Evolutionary conservation across 108 stramenopile species (phyloP).

Genomic region (Aurantiochytrium sp.): DNA sequence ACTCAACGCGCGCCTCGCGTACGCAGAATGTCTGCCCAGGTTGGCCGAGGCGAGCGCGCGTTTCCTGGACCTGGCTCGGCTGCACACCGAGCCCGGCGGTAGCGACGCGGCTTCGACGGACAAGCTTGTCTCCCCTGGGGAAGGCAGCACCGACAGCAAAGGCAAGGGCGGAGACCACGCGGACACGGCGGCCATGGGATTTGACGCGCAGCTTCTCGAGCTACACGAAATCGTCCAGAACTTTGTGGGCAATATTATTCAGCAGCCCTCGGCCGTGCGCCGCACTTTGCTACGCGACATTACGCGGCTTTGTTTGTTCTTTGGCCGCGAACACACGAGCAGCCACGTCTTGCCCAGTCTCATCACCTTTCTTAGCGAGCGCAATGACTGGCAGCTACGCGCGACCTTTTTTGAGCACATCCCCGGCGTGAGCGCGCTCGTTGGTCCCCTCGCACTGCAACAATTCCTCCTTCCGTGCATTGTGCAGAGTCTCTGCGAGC

Average conservation of each 20-base stretch:
- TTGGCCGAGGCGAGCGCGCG: conserved; percentile 76
- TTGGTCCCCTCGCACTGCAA: conserved; percentile 80
- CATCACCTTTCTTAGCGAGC: conserved; percentile 84
- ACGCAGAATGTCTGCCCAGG: conserved; percentile 71
- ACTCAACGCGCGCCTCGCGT: conserved; percentile 74
- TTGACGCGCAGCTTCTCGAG: conserved; percentile 67
- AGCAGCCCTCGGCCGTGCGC: conserved; percentile 67
- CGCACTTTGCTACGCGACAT: conserved; percentile 74
- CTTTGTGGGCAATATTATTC: conserved; percentile 78
- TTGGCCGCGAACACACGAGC: conserved; percentile 77
- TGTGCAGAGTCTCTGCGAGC: conserved; percentile 83
- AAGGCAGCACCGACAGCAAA: too few species aligned
- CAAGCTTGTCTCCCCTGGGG: too few species aligned
- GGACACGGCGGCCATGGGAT: conserved; percentile 45
- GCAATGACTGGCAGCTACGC: conserved; percentile 80
- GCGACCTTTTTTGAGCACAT: conserved; percentile 78
- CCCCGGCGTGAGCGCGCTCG: conserved; percentile 76
- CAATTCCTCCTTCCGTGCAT: conserved; percentile 80
- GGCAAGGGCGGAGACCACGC: background rate
- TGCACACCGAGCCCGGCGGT: background rate
- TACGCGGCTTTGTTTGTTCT: conserved; percentile 79
- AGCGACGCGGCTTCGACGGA: background rate
- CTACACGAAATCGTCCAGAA: conserved; percentile 74
- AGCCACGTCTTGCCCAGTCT: conserved; percentile 81
- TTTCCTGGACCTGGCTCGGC: conserved; percentile 77